Conservation (phyloP, 2,329 filamentous ascomycete species). For the Fusarium pseudocircinatum region DNA sequence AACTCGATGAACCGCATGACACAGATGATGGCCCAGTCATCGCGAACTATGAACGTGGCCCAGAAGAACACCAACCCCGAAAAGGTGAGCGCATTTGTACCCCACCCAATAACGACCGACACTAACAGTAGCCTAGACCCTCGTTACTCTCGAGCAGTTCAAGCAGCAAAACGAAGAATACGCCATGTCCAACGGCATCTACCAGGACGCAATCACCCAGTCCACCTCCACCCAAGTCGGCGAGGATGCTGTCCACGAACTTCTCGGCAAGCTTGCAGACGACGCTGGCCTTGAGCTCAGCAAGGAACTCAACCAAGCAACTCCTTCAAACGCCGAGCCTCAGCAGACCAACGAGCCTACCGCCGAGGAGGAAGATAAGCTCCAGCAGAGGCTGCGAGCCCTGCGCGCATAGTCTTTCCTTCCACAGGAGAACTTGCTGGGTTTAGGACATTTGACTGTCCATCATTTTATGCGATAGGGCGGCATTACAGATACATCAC, state of each 20-base stretch:
- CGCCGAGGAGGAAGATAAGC: slow-evolving; percentile 80
- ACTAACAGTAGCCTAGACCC: slow-evolving; percentile 55
- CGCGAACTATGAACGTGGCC: slow-evolving; percentile 66
- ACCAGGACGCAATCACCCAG: slow-evolving; percentile 84
- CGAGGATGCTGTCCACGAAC: slow-evolving; percentile 85
- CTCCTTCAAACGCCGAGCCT: slow-evolving; percentile 67
- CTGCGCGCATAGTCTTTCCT: slow-evolving; percentile 57
- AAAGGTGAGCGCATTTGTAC: slow-evolving; percentile 50
- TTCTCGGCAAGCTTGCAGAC: slow-evolving; percentile 87
- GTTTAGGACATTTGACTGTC: not conserved
- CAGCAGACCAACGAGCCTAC: slow-evolving; percentile 72
- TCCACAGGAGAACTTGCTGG: not conserved
- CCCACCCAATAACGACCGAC: not conserved
- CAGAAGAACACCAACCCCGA: slow-evolving; percentile 69
- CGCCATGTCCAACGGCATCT: slow-evolving; percentile 75
- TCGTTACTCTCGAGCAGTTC: slow-evolving; percentile 69
- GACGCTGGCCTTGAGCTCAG: slow-evolving; percentile 86
- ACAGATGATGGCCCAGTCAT: slow-evolving; percentile 69
- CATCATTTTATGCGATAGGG: not conserved
- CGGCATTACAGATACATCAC: not conserved
- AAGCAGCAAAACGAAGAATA: slow-evolving; percentile 71
- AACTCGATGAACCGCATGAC: slow-evolving; percentile 74
- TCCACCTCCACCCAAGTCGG: slow-evolving; percentile 78
- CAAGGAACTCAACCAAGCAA: slow-evolving; percentile 73
- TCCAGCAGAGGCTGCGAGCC: slow-evolving; percentile 69